Percentiles rank a stretch among this genome's conserved stretches.
phyloP scores from a whole-genome alignment of 75 land plant species.

The Cunninghamia lanceolata region DNA sequence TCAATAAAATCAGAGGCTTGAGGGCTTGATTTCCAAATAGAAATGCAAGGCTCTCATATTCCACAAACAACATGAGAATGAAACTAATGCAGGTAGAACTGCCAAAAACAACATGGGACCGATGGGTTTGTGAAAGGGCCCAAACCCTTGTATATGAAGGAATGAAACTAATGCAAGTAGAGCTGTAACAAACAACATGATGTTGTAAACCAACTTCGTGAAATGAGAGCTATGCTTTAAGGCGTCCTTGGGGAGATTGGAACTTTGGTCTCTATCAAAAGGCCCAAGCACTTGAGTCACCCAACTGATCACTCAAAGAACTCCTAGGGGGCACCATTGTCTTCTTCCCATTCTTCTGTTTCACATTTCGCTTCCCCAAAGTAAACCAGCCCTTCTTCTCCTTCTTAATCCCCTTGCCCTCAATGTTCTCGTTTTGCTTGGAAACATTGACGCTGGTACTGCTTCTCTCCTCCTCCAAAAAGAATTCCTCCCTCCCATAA shows the following conservation, averaged over 20 bases:
- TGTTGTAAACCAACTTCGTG: no score
- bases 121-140: no score
- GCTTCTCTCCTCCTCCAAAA: background rate
- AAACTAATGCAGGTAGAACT: no score
- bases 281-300: no score
- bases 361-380: constrained; percentile 56
- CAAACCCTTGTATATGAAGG: no score
- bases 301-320: constrained; percentile 54
- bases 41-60: background rate
- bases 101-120: no score
- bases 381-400: constrained; percentile 89
- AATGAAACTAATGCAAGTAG: no score
- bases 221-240: no score
- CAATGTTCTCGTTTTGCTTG: background rate
- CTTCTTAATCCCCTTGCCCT: constrained; percentile 7
- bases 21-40: background rate
- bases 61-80: no score
- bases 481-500: constrained; percentile 7
- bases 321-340: constrained; percentile 44
- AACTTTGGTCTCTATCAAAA: no score
- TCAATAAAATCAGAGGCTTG: background rate
- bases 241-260: no score
- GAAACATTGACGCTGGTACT: background rate
- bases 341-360: constrained; percentile 59
- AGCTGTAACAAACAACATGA: no score